phyloP scores from a whole-genome alignment of 179 eudicot species.

The Drosera spatulata region DNA sequence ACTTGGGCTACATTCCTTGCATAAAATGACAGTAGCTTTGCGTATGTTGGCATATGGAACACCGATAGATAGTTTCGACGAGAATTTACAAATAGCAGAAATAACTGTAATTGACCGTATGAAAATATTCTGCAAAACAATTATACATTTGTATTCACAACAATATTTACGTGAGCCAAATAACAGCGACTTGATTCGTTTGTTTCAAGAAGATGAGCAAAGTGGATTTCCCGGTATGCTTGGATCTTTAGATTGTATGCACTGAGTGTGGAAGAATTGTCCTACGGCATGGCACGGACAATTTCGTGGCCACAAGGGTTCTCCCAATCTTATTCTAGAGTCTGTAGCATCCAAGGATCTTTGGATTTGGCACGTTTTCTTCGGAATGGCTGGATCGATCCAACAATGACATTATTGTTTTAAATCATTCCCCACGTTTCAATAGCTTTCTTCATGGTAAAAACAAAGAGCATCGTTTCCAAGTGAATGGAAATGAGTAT shows the following conservation, averaged over 20 bases:
- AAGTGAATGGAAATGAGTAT: too few species aligned
- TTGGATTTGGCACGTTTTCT: not conserved
- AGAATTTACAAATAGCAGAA: too few species aligned
- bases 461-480: too few species aligned
- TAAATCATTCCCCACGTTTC: not conserved
- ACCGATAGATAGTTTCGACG: too few species aligned
- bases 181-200: not conserved
- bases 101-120: too few species aligned
- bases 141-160: too few species aligned
- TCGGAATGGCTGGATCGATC: not conserved
- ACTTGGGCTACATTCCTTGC: too few species aligned
- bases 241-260: not conserved
- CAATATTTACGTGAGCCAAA: too few species aligned
- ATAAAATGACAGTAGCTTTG: too few species aligned
- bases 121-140: too few species aligned
- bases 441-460: not conserved
- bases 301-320: not conserved
- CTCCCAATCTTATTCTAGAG: not conserved
- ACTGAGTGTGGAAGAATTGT: not conserved
- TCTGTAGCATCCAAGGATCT: not conserved
- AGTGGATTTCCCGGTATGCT: not conserved
- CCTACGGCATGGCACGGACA: not conserved
- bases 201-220: not conserved
- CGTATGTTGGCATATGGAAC: too few species aligned
- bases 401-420: not conserved